Percentiles rank a stretch among this genome's conserved stretches.
Conservation (phyloP, 148 eudicot genomes). For the Simmondsia chinensis region DNA sequence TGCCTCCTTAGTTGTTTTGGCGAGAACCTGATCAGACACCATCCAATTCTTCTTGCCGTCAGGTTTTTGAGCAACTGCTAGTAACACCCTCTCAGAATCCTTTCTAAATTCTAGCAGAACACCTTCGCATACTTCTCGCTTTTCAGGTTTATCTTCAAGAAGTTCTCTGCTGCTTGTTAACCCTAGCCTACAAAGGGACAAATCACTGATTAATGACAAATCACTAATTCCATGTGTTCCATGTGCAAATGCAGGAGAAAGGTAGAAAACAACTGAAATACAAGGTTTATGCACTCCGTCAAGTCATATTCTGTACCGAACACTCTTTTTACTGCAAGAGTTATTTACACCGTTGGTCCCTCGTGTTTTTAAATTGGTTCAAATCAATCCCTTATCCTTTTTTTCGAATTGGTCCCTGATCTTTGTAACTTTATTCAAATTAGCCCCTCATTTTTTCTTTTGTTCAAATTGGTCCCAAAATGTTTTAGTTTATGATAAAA, state of each 20-base stretch:
- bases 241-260: neutral
- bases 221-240: neutral
- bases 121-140: constrained; percentile 52
- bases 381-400: too few relatives aligned
- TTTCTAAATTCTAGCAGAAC: constrained; percentile 79
- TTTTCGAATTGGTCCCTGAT: too few relatives aligned
- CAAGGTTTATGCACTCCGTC: too few relatives aligned
- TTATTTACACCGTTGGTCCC: too few relatives aligned
- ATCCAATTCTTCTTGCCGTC: constrained; percentile 98
- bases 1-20: constrained; percentile 20
- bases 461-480: too few relatives aligned
- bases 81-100: constrained; percentile 83
- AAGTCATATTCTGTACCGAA: too few relatives aligned
- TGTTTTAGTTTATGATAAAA: too few relatives aligned
- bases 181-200: constrained; percentile 42
- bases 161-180: constrained; percentile 39
- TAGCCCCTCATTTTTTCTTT: too few relatives aligned
- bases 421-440: too few relatives aligned
- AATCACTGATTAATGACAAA: neutral
- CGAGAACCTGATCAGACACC: constrained; percentile 89
- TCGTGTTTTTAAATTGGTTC: too few relatives aligned
- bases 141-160: constrained; percentile 45
- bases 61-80: constrained; percentile 79
- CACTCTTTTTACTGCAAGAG: too few relatives aligned
- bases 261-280: too few relatives aligned